Percentiles rank a stretch among this genome's conserved stretches.
These are phyloP conservation scores for Pulveroboletus ravenelii DNA, from an alignment of 768 basidiomycete species.

Conservation along the genomic window DNA sequence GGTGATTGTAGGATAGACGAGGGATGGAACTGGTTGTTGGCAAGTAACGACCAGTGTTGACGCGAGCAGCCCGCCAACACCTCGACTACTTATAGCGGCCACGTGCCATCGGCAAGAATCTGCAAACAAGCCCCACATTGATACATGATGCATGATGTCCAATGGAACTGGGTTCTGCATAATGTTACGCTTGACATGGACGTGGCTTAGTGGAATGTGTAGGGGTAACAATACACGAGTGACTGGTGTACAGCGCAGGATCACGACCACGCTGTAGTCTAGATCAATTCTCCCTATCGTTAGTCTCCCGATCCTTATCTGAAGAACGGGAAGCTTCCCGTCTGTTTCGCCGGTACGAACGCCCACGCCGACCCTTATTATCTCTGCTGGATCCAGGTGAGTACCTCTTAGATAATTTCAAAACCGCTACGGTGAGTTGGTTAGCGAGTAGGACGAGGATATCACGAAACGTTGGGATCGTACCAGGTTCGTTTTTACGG, in stretches of 20 bases:
- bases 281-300: conserved; percentile 11
- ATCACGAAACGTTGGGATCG: conserved; percentile 12
- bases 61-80: neutral
- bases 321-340: neutral
- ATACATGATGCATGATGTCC: neutral
- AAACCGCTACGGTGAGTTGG: conserved; percentile 14
- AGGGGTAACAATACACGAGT: conserved; percentile 2
- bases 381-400: conserved; percentile 8
- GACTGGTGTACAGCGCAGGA: neutral
- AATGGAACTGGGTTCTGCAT: neutral
- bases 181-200: conserved; percentile 9
- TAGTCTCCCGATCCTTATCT: conserved; percentile 21
- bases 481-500: conserved; percentile 47
- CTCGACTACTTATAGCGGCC: conserved; percentile 28
- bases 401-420: conserved; percentile 27
- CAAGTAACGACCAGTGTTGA: conserved; percentile 9
- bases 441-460: conserved; percentile 3
- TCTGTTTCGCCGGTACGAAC: conserved; percentile 21
- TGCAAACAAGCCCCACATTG: conserved; percentile 11
- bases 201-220: neutral
- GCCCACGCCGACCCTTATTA: conserved; percentile 17
- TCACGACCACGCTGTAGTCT: neutral
- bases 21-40: conserved; percentile 12
- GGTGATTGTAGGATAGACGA: conserved; percentile 8
- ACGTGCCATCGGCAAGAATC: conserved; percentile 20